Conservation (phyloP, 2,329 filamentous ascomycete species). For the Cyclaneusma minus region DNA sequence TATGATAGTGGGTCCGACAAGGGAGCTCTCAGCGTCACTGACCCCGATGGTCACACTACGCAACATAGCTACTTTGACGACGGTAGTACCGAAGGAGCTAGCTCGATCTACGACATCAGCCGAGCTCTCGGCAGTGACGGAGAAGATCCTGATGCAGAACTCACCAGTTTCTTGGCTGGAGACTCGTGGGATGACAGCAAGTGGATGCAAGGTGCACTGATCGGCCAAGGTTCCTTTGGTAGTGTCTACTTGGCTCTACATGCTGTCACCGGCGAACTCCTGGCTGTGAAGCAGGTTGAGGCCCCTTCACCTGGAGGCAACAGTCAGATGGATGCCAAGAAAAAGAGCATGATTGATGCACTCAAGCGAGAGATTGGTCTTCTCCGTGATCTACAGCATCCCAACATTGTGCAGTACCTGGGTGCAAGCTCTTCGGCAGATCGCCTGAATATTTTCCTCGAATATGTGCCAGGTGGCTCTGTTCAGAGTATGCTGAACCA, state of each 20-base stretch:
- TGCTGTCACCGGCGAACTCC: slow-evolving; percentile 88
- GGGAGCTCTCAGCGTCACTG: slow-evolving; percentile 55
- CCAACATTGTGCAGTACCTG: slow-evolving; percentile 96
- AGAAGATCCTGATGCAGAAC: slow-evolving; percentile 78
- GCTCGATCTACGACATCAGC: slow-evolving; percentile 70
- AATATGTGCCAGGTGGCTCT: slow-evolving; percentile 94
- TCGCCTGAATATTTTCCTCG: slow-evolving; percentile 97
- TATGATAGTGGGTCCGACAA: slow-evolving; percentile 59
- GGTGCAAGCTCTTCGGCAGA: slow-evolving; percentile 85
- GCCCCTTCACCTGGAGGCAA: slow-evolving; percentile 64
- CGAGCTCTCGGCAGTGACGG: slow-evolving; percentile 80
- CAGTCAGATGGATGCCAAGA: slow-evolving; percentile 72
- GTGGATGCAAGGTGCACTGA: slow-evolving; percentile 98
- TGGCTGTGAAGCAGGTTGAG: slow-evolving; percentile 97
- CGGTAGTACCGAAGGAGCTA: slow-evolving; percentile 53
- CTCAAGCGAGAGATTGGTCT: slow-evolving; percentile 93
- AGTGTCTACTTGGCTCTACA: slow-evolving; percentile 91
- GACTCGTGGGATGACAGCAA: slow-evolving; percentile 95
- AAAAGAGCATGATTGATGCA: slow-evolving; percentile 96
- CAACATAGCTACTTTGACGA: slow-evolving; percentile 79
- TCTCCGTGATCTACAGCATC: slow-evolving; percentile 82
- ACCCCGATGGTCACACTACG: slow-evolving; percentile 56
- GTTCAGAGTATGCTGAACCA: slow-evolving; percentile 98
- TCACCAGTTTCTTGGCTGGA: slow-evolving; percentile 78
- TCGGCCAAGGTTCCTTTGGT: slow-evolving; percentile 93